Conservation (phyloP, 1,139 yeast genomes). For the Suhomyces bolitotheri region DNA sequence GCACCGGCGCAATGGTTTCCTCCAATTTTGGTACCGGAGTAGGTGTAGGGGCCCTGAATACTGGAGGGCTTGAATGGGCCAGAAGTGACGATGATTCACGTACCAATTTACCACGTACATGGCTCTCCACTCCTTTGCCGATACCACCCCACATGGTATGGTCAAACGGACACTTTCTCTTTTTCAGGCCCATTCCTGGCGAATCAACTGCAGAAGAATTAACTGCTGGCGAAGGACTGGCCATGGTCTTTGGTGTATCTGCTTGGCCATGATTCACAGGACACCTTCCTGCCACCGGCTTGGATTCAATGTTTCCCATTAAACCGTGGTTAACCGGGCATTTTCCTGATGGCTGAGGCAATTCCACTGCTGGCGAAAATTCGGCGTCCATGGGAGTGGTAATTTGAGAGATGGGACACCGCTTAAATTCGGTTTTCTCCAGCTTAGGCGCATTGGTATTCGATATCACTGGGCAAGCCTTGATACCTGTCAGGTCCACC, state of each 20-base stretch:
- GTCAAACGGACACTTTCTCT: slow-evolving; percentile 37
- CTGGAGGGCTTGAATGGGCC: slow-evolving; percentile 5
- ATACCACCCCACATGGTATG: slow-evolving; percentile 23
- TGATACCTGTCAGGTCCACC: slow-evolving; percentile 10
- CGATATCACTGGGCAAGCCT: slow-evolving; percentile 19
- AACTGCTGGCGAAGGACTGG: slow-evolving; percentile 2
- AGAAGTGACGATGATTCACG: slow-evolving; percentile 3
- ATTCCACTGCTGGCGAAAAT: slow-evolving; percentile 5
- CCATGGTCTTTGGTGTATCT: slow-evolving; percentile 1
- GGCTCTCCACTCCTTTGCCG: slow-evolving; percentile 29
- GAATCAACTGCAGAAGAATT: background rate
- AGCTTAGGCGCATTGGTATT: background rate
- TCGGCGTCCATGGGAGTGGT: slow-evolving; percentile 27
- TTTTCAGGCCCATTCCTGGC: slow-evolving; percentile 8
- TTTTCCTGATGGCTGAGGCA: slow-evolving; percentile 10
- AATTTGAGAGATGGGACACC: slow-evolving; percentile 35
- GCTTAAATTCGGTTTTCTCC: slow-evolving; percentile 16
- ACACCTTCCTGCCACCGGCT: slow-evolving; percentile 4
- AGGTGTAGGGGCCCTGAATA: slow-evolving; percentile 8
- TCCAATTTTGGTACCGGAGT: slow-evolving; percentile 9
- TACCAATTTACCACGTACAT: slow-evolving; percentile 21
- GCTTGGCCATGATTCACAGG: slow-evolving; percentile 8
- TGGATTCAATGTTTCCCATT: background rate
- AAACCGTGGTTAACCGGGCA: slow-evolving; percentile 22
- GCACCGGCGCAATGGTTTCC: slow-evolving; percentile 3